phyloP scores from a whole-genome alignment of 768 basidiomycete genomes.

The Scleroderma citrinum region DNA sequence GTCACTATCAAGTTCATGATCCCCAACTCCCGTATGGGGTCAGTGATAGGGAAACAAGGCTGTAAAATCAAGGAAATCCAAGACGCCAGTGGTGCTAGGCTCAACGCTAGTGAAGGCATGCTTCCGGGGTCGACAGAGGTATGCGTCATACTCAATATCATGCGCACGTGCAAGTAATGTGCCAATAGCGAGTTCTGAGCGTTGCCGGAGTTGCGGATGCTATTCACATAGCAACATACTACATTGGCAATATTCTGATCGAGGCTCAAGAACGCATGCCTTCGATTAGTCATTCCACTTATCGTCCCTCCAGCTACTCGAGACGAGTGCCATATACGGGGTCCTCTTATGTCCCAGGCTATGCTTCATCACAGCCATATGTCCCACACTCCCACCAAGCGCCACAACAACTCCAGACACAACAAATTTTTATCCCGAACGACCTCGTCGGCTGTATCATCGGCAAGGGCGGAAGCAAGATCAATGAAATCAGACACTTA shows the following conservation, averaged over 20 bases:
- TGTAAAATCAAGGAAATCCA: conserved; percentile 99
- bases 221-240: conserved; percentile 98
- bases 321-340: conserved; percentile 43
- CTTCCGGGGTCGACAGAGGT: conserved; percentile 99
- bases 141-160: conserved; percentile 14
- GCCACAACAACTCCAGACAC: conserved; percentile 80
- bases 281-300: conserved; percentile 47
- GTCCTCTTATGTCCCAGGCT: conserved; percentile 70
- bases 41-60: conserved; percentile 96
- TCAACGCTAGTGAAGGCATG: conserved; percentile 98
- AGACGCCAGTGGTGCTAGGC: conserved; percentile 91
- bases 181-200: conserved; percentile 81
- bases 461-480: conserved; percentile 96
- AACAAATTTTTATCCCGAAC: conserved; percentile 98
- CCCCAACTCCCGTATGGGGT: conserved; percentile 98
- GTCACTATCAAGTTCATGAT: conserved; percentile 99
- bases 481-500: conserved; percentile 96
- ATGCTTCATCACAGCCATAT: conserved; percentile 42
- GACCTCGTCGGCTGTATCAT: conserved; percentile 97
- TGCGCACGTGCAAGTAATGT: conserved; percentile 12
- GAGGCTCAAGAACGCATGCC: conserved; percentile 87
- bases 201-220: conserved; percentile 99
- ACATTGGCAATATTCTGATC: conserved; percentile 96
- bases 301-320: conserved; percentile 60
- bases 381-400: conserved; percentile 47